Evolutionary conservation across 2,329 filamentous ascomycete species (phyloP).

Genomic region (Penicillium frequentans): DNA sequence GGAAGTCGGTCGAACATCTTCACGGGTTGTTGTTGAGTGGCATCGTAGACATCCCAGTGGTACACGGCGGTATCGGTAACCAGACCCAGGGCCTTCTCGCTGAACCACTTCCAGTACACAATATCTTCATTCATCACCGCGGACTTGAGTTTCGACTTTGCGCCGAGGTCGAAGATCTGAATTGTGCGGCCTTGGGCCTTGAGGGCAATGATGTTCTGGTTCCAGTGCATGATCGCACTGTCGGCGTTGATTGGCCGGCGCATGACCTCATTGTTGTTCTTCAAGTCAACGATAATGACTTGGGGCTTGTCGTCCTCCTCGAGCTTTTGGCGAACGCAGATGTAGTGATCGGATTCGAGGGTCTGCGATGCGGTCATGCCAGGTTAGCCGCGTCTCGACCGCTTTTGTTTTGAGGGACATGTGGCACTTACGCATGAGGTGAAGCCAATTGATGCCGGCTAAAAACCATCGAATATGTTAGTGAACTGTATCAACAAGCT

Average conservation of each 20-base stretch:
- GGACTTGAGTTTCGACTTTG: constrained; percentile 95
- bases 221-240: constrained; percentile 99
- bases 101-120: constrained; percentile 99
- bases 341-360: constrained; percentile 94
- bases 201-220: constrained; percentile 90
- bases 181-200: constrained; percentile 92
- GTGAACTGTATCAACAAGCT: constrained; percentile 12
- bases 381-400: constrained; percentile 17
- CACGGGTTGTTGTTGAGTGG: constrained; percentile 72
- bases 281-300: constrained; percentile 96
- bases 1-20: constrained; percentile 95
- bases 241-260: constrained; percentile 96
- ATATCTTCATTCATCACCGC: constrained; percentile 96
- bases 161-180: constrained; percentile 93
- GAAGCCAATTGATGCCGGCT: constrained; percentile 76
- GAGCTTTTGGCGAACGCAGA: constrained; percentile 95
- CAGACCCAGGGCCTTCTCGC: constrained; percentile 80
- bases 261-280: constrained; percentile 94
- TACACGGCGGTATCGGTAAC: constrained; percentile 90
- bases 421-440: constrained; percentile 72
- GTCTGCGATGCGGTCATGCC: constrained; percentile 59
- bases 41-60: constrained; percentile 96
- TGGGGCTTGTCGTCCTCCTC: constrained; percentile 80
- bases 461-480: constrained; percentile 32
- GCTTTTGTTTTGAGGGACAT: constrained; percentile 5